Evolutionary conservation across 495 filamentous ascomycete species (phyloP).

Genomic region (Penicillium flavigenum): DNA sequence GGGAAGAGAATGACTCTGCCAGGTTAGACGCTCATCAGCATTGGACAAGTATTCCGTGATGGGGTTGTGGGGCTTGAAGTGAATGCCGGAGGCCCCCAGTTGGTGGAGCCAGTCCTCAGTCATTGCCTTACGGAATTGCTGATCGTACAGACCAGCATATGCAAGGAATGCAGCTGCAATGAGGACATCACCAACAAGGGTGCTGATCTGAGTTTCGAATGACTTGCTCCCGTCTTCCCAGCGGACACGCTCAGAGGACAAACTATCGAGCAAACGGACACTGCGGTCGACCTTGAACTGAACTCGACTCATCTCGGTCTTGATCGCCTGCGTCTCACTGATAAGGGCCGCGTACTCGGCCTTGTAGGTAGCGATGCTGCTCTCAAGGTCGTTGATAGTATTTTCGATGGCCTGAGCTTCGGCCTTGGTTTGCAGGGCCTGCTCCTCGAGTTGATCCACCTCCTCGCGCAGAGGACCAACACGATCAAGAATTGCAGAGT

Average conservation of each 20-base stretch:
- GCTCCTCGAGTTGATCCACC: constrained; percentile 80
- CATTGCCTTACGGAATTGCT: constrained; percentile 97
- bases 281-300: constrained; percentile 98
- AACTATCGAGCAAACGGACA: constrained; percentile 86
- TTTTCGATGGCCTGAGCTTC: constrained; percentile 89
- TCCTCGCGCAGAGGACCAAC: constrained; percentile 93
- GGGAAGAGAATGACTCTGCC: constrained; percentile 92
- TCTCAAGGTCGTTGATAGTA: constrained; percentile 77
- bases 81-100: constrained; percentile 82
- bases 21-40: constrained; percentile 88
- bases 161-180: constrained; percentile 94
- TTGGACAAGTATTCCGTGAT: constrained; percentile 96
- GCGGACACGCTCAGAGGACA: constrained; percentile 86
- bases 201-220: constrained; percentile 96
- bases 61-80: constrained; percentile 89
- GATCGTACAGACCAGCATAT: constrained; percentile 97
- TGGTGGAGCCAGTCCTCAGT: constrained; percentile 96
- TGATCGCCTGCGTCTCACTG: constrained; percentile 96
- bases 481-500: constrained; percentile 92
- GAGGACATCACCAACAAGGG: constrained; percentile 91
- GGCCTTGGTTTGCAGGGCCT: constrained; percentile 88
- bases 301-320: constrained; percentile 90
- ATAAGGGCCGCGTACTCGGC: constrained; percentile 94
- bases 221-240: constrained; percentile 98
- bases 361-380: constrained; percentile 95